phyloP scores from a whole-genome alignment of 1,284 basidiomycete species.

The Ceratobasidium sp. region DNA sequence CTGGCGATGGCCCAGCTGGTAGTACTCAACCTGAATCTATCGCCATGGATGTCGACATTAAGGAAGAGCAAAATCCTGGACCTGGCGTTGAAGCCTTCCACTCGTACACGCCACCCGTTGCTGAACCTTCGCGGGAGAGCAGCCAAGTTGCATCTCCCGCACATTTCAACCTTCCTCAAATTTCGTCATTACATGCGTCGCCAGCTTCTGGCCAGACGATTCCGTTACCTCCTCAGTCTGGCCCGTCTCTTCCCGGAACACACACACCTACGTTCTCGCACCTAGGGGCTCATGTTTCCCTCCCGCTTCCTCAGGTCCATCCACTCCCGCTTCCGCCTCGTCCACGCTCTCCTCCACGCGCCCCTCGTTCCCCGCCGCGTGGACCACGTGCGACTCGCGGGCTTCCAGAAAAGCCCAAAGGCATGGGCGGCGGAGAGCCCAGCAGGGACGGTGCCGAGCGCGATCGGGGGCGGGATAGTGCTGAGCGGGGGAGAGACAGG shows the following conservation, averaged over 20 bases:
- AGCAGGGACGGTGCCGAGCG: constrained; percentile 18
- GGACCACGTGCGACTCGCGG: constrained; percentile 31
- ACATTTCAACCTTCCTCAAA: neutral
- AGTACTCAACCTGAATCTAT: constrained; percentile 3
- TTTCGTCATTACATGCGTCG: constrained; percentile 9
- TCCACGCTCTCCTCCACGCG: constrained; percentile 26
- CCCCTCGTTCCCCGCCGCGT: constrained; percentile 22
- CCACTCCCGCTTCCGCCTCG: constrained; percentile 30
- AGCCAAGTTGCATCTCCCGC: constrained; percentile 10
- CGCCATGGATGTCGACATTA: constrained; percentile 27
- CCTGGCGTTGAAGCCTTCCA: neutral
- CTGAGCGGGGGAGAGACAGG: constrained; percentile 31
- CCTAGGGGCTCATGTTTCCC: neutral
- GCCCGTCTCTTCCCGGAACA: neutral
- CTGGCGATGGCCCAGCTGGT: neutral
- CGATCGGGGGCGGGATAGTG: constrained; percentile 15
- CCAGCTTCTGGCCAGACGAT: neutral
- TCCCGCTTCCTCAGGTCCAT: constrained; percentile 10
- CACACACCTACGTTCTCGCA: neutral
- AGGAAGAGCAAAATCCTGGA: constrained; percentile 3
- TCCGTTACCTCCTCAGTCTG: constrained; percentile 10
- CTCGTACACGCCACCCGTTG: constrained; percentile 6
- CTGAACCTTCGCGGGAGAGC: constrained; percentile 2
- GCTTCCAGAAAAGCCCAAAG: constrained; percentile 23
- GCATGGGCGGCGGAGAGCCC: neutral